Percentiles rank a stretch among this genome's conserved stretches.
Evolutionary conservation across 148 eudicot genomes (phyloP).

Genomic region (Agrostemma githago): DNA sequence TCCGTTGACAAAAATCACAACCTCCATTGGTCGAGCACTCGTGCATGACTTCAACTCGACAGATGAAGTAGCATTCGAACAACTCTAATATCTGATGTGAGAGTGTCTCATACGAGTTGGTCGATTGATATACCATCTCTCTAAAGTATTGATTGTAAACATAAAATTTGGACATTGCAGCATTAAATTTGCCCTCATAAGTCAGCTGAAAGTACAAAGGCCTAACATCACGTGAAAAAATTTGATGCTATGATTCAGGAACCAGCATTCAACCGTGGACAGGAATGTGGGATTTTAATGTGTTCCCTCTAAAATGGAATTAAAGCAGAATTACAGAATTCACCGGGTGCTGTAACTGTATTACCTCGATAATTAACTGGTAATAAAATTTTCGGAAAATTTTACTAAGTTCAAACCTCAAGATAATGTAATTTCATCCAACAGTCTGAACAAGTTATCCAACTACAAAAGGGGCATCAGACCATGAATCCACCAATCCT

Average conservation of each 20-base stretch:
- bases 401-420: slow-evolving; percentile 16
- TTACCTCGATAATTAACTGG: slow-evolving; percentile 10
- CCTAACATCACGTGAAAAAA: neutral
- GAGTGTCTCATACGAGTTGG: too few relatives aligned
- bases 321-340: too few relatives aligned
- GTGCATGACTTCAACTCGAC: too few relatives aligned
- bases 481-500: neutral
- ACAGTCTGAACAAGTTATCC: slow-evolving; percentile 11
- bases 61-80: too few relatives aligned
- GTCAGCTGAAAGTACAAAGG: neutral
- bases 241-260: neutral
- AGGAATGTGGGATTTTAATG: neutral
- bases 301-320: neutral
- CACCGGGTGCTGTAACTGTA: neutral
- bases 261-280: neutral
- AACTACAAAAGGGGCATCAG: slow-evolving; percentile 14
- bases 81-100: too few relatives aligned
- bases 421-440: slow-evolving; percentile 8
- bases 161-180: neutral
- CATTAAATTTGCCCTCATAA: neutral
- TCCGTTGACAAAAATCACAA: too few relatives aligned
- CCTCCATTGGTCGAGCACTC: too few relatives aligned
- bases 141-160: too few relatives aligned
- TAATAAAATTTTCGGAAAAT: slow-evolving; percentile 10
- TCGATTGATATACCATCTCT: too few relatives aligned